Evolutionary conservation across 1,284 basidiomycete genomes (phyloP).

Genomic region (Moesziomyces globuligerus): DNA sequence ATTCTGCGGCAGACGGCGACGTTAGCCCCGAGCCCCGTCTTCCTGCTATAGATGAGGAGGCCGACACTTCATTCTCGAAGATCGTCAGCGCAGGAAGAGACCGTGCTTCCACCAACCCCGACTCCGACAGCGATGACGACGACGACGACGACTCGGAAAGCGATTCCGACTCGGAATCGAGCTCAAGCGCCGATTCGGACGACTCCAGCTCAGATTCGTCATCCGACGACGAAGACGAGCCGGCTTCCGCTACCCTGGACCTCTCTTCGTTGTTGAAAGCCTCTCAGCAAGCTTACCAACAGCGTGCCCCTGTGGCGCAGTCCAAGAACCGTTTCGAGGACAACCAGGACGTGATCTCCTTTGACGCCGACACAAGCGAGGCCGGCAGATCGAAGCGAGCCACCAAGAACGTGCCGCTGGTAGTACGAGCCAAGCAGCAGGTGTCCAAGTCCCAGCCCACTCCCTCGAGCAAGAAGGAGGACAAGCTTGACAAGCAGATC

Average conservation of each 20-base stretch:
- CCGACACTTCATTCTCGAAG: neutral
- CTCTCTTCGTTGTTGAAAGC: constrained; percentile 44
- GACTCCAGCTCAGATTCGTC: constrained; percentile 28
- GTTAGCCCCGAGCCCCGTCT: constrained; percentile 12
- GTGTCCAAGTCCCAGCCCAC: constrained; percentile 17
- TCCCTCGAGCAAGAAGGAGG: constrained; percentile 3
- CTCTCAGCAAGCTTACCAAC: constrained; percentile 43
- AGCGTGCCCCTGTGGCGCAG: constrained; percentile 7
- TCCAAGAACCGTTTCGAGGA: constrained; percentile 30
- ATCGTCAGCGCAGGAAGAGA: neutral
- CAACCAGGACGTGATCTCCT: constrained; percentile 48
- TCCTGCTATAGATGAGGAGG: constrained; percentile 18
- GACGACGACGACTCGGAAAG: constrained; percentile 6
- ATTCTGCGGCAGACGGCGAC: constrained; percentile 1
- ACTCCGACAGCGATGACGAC: constrained; percentile 14
- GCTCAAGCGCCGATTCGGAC: constrained; percentile 12
- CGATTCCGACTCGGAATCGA: constrained; percentile 13
- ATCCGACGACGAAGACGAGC: constrained; percentile 24
- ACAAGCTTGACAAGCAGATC: constrained; percentile 46
- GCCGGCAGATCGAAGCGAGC: constrained; percentile 12
- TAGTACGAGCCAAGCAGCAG: constrained; percentile 42
- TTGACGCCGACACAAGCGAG: constrained; percentile 15
- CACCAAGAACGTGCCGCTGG: constrained; percentile 31
- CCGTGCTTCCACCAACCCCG: constrained; percentile 3
- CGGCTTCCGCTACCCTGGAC: constrained; percentile 7